Evolutionary conservation across 1,284 basidiomycete species (phyloP).

Genomic region (Boletus smithii): DNA sequence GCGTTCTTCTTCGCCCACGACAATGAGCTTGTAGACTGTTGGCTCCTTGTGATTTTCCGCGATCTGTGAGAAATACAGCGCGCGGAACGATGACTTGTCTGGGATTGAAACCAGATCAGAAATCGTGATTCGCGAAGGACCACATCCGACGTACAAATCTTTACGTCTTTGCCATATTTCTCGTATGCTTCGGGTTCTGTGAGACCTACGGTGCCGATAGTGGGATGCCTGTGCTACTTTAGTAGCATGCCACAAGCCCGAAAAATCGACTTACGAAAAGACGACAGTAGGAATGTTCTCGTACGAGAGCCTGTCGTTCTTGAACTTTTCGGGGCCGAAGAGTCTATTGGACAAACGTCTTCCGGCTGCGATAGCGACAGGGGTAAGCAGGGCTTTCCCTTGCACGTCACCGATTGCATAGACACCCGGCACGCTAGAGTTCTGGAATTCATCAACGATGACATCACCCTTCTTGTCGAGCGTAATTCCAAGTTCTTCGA

Average conservation of each 20-base stretch:
- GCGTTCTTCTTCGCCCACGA: constrained; percentile 83
- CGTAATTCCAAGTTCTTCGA: constrained; percentile 78
- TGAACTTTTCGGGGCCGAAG: constrained; percentile 83
- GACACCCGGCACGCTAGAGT: constrained; percentile 70
- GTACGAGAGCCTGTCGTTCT: constrained; percentile 86
- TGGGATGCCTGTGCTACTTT: constrained; percentile 65
- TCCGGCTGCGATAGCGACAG: constrained; percentile 98
- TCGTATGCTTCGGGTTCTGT: constrained; percentile 87
- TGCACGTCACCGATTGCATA: constrained; percentile 90
- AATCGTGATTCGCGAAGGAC: neutral
- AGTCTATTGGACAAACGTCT: constrained; percentile 85
- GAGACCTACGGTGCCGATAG: constrained; percentile 88
- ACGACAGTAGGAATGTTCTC: constrained; percentile 91
- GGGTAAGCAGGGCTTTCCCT: constrained; percentile 90
- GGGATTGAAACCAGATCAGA: constrained; percentile 11
- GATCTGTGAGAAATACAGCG: constrained; percentile 87
- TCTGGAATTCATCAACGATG: constrained; percentile 90
- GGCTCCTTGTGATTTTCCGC: constrained; percentile 88
- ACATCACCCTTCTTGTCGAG: constrained; percentile 78
- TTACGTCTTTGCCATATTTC: constrained; percentile 85
- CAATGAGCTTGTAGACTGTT: constrained; percentile 89
- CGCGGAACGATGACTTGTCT: constrained; percentile 79
- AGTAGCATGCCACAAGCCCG: neutral
- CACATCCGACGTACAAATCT: constrained; percentile 68
- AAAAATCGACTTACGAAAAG: constrained; percentile 71